Percentiles rank a stretch among this genome's conserved stretches.
phyloP scores from a whole-genome alignment of 1,284 basidiomycete species.

The Hemileia vastatrix region DNA sequence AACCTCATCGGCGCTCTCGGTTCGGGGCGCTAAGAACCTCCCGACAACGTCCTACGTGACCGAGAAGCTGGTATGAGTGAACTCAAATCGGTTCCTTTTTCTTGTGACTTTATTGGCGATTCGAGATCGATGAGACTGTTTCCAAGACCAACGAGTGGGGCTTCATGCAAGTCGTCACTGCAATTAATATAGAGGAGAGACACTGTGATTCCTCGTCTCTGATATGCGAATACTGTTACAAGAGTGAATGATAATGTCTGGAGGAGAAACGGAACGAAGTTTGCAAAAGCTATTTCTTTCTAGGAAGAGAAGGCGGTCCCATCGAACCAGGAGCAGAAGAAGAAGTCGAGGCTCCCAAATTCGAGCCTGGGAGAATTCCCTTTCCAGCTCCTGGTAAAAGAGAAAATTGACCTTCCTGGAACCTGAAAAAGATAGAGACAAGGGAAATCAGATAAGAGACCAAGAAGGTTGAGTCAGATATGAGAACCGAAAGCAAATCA shows the following conservation, averaged over 20 bases:
- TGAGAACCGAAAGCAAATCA: too few species aligned
- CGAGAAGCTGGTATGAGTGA: too few species aligned
- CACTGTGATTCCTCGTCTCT: neutral
- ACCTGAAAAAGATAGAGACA: too few species aligned
- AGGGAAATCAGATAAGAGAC: too few species aligned
- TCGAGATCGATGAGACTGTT: too few species aligned
- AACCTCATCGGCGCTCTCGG: too few species aligned
- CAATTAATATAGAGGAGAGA: neutral
- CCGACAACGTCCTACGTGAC: too few species aligned
- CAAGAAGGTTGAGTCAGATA: too few species aligned
- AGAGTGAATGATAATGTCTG: neutral
- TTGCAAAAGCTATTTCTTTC: conserved; percentile 3
- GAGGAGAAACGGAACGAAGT: neutral
- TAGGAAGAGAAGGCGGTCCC: conserved; percentile 24
- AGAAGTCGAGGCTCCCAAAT: neutral
- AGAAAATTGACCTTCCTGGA: conserved; percentile 39
- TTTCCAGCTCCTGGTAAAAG: conserved; percentile 29
- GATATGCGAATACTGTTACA: neutral
- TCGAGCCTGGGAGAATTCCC: neutral
- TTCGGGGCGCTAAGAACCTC: too few species aligned
- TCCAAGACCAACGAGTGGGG: too few species aligned
- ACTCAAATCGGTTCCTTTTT: too few species aligned
- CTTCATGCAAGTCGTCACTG: neutral
- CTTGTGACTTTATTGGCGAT: too few species aligned
- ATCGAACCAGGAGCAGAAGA: conserved; percentile 15